Conservation (phyloP, 2,329 filamentous ascomycete genomes). For the Aspergillus sp. region DNA sequence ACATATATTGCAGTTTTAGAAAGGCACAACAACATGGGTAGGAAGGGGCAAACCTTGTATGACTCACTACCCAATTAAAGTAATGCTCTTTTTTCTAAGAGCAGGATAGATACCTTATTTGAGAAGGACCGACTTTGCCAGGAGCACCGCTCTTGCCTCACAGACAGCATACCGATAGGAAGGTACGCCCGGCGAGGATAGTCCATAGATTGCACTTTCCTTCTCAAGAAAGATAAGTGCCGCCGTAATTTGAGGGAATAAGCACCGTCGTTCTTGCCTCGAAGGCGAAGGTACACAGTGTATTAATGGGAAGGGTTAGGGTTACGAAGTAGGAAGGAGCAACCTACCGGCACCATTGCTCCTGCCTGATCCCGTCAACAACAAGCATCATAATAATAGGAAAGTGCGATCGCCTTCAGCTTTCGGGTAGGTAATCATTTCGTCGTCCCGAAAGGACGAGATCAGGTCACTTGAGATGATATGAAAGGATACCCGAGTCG, state of each 20-base stretch:
- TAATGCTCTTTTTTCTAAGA: no score
- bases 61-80: no score
- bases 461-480: conserved; percentile 15
- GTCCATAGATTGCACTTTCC: no score
- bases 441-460: not conserved
- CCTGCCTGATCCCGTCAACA: not conserved
- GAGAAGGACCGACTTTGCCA: not conserved
- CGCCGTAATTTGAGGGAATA: no score
- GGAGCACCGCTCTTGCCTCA: no score
- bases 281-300: not conserved
- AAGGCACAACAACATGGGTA: no score
- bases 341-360: not conserved
- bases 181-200: no score
- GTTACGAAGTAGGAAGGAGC: not conserved
- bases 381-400: not conserved
- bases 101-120: not conserved
- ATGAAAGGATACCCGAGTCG: conserved; percentile 41
- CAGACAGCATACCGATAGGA: no score
- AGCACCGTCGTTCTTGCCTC: not conserved
- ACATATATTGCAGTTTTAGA: no score
- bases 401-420: not conserved
- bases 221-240: no score
- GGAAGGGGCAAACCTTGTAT: no score
- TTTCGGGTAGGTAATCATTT: no score
- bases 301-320: not conserved